These are phyloP conservation scores for Tulasnella sp. DNA, from an alignment of 768 basidiomycete species.

Conservation along the genomic window DNA sequence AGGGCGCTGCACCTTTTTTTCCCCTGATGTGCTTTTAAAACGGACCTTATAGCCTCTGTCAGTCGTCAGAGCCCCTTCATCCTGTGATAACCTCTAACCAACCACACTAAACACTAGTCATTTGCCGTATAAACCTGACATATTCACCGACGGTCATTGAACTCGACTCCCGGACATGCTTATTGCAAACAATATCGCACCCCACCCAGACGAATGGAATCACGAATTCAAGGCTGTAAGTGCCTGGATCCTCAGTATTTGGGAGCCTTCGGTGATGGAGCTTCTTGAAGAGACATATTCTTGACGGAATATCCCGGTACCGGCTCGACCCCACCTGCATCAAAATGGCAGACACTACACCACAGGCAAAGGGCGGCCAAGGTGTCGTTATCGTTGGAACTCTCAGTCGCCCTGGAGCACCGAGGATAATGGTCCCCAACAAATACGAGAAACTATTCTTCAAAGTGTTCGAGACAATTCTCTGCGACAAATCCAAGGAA, in stretches of 20 bases:
- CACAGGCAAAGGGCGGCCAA: not conserved
- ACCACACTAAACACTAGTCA: too few species aligned
- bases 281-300: not conserved
- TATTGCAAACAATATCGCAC: not conserved
- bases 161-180: too few species aligned
- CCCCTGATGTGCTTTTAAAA: too few species aligned
- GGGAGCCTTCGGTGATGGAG: not conserved
- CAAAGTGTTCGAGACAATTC: too few species aligned
- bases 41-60: too few species aligned
- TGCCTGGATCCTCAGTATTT: not conserved
- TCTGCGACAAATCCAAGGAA: too few species aligned
- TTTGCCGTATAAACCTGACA: too few species aligned
- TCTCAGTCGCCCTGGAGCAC: not conserved
- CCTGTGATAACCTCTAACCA: too few species aligned
- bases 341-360: not conserved
- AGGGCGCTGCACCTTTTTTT: too few species aligned
- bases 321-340: not conserved
- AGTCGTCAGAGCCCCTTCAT: too few species aligned
- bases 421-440: not conserved
- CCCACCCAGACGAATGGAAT: not conserved
- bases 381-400: not conserved
- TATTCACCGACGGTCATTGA: too few species aligned
- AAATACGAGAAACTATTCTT: too few species aligned
- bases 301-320: not conserved
- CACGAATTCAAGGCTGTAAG: not conserved